Conservation (phyloP, 495 filamentous ascomycete species). For the Penicillium tannophilum region DNA sequence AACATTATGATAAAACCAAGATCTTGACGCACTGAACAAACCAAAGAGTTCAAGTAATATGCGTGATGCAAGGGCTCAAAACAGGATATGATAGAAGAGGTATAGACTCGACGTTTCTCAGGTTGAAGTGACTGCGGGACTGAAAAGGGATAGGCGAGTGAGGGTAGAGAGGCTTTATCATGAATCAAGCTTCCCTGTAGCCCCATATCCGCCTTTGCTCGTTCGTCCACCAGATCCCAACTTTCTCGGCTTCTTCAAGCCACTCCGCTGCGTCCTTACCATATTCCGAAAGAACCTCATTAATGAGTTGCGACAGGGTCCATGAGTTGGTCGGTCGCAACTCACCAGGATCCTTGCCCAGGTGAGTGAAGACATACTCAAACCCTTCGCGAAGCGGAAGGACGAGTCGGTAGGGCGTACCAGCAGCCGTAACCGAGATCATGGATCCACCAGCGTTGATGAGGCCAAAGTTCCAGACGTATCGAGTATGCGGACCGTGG, state of each 20-base stretch:
- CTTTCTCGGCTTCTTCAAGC: conserved; percentile 40
- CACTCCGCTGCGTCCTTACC: conserved; percentile 39
- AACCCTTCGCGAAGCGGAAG: conserved; percentile 42
- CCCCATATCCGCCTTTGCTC: conserved; percentile 47
- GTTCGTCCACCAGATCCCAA: conserved; percentile 42
- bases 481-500: conserved; percentile 8
- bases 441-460: conserved; percentile 48
- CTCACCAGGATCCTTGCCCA: conserved; percentile 41
- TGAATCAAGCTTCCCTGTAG: conserved; percentile 29
- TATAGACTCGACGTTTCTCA: neutral
- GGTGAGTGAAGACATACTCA: conserved; percentile 43
- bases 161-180: too few species aligned
- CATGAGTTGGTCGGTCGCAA: conserved; percentile 31
- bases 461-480: conserved; percentile 43
- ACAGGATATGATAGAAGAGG: neutral
- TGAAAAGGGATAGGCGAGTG: too few species aligned
- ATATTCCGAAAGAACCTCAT: conserved; percentile 29
- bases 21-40: neutral
- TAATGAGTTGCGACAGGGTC: conserved; percentile 25
- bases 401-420: conserved; percentile 40
- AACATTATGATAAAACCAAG: neutral
- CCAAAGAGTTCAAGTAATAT: neutral
- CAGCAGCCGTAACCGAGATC: conserved; percentile 38
- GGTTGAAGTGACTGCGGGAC: too few species aligned
- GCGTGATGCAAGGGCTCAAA: neutral